These are phyloP conservation scores for Chenopodium album DNA, from an alignment of 148 eudicot species.

Conservation along the genomic window DNA sequence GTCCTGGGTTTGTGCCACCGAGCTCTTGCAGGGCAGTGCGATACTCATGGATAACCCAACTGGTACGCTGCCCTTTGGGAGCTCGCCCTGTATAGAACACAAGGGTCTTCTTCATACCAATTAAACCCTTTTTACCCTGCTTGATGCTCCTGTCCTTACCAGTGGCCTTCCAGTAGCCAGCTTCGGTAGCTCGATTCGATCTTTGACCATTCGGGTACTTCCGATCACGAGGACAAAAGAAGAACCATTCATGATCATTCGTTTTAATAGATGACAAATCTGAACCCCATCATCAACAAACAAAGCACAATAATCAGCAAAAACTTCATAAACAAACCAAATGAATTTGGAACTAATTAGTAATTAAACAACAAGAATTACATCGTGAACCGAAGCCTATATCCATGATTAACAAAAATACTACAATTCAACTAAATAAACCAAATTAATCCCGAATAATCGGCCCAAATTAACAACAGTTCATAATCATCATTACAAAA, in stretches of 20 bases:
- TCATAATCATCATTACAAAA: background rate
- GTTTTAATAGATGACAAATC: conserved; percentile 67
- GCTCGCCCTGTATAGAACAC: conserved; percentile 91
- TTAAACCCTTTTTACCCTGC: conserved; percentile 42
- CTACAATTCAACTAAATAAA: background rate
- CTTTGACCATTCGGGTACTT: conserved; percentile 92
- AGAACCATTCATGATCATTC: conserved; percentile 88
- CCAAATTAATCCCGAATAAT: background rate
- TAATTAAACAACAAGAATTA: background rate
- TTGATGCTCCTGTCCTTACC: conserved; percentile 84
- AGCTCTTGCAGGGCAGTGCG: conserved; percentile 65
- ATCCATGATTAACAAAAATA: conserved; percentile 10
- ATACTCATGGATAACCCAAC: conserved; percentile 98
- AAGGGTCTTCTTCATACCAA: conserved; percentile 94
- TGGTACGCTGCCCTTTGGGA: conserved; percentile 75
- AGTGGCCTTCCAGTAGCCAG: conserved; percentile 98
- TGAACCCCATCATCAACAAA: conserved; percentile 34
- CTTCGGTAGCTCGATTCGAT: conserved; percentile 73
- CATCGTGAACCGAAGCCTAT: background rate
- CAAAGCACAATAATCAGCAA: conserved; percentile 4
- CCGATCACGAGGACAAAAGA: conserved; percentile 89
- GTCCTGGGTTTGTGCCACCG: conserved; percentile 86
- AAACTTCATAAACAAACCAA: background rate
- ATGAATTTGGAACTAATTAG: background rate
- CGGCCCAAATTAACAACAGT: background rate